Evolutionary conservation across 2,329 filamentous ascomycete genomes (phyloP).

Genomic region (Botrytis medusae): DNA sequence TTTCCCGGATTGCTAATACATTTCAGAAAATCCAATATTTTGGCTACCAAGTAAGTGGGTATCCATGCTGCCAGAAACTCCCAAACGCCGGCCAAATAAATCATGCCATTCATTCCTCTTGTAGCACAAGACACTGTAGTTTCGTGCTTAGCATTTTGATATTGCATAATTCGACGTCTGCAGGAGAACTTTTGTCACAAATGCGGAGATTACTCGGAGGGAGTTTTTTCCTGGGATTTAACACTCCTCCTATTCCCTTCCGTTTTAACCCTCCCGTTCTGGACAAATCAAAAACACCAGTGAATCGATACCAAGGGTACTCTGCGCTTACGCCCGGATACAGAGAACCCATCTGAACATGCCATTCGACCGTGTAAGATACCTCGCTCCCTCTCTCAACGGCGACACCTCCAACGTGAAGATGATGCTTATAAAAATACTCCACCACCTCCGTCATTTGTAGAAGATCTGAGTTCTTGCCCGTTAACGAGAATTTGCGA

Average conservation of each 20-base stretch:
- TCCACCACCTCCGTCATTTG: conserved; percentile 3
- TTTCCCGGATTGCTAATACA: neutral
- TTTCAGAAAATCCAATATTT: neutral
- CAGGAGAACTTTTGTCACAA: neutral
- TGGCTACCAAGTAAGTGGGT: neutral
- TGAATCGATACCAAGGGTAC: neutral
- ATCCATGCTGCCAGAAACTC: neutral
- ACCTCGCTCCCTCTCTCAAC: neutral
- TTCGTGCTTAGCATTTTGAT: neutral
- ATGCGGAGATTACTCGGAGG: neutral
- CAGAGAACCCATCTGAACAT: neutral
- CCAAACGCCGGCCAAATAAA: neutral
- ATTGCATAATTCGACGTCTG: neutral
- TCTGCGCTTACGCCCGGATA: neutral
- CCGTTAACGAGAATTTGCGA: neutral
- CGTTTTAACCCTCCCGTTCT: neutral
- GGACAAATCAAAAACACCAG: neutral
- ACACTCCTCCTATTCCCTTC: neutral
- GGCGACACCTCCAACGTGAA: neutral
- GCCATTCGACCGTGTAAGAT: neutral
- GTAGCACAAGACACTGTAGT: neutral
- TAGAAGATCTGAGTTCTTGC: neutral
- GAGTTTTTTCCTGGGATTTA: neutral
- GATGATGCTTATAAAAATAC: neutral
- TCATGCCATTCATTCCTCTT: neutral